These are phyloP conservation scores for Wickerhamomyces strasburgensis DNA, from an alignment of 805 yeast species.

Conservation along the genomic window DNA sequence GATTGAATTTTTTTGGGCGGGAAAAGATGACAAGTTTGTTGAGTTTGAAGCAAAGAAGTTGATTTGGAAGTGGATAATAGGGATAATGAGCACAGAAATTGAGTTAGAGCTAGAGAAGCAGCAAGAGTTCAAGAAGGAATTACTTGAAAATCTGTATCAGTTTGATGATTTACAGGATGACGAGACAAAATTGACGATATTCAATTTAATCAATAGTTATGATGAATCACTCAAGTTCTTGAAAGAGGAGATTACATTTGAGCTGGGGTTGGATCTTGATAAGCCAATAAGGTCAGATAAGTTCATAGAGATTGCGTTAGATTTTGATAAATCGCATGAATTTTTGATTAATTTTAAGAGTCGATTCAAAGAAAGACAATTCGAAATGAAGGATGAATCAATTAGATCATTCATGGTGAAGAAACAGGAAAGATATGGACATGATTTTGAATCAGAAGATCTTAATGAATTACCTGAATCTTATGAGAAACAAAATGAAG, in stretches of 20 bases:
- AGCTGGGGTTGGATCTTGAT: constrained; percentile 13
- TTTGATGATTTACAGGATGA: constrained; percentile 13
- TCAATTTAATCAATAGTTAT: constrained; percentile 14
- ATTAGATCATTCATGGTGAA: constrained; percentile 3
- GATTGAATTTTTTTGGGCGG: too few relatives aligned
- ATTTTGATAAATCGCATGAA: constrained; percentile 12
- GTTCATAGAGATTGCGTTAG: not conserved
- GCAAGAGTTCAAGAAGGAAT: constrained; percentile 4
- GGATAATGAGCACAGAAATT: constrained; percentile 1
- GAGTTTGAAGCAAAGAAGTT: too few relatives aligned
- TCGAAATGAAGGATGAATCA: constrained; percentile 8
- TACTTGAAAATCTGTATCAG: constrained; percentile 9
- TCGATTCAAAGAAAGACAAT: constrained; percentile 16
- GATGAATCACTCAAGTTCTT: constrained; percentile 12
- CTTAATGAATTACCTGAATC: not conserved
- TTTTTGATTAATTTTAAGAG: constrained; percentile 15
- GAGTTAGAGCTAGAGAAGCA: constrained; percentile 6
- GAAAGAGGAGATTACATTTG: constrained; percentile 15
- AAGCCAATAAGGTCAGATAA: not conserved
- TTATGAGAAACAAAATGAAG: constrained; percentile 2
- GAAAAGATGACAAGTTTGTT: too few relatives aligned
- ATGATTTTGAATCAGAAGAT: not conserved
- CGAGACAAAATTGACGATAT: constrained; percentile 11
- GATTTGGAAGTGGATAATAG: not conserved
- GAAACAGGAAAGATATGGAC: constrained; percentile 4